These are phyloP conservation scores for Kuraishia molischiana DNA, from an alignment of 805 yeast genomes.

Conservation along the genomic window DNA sequence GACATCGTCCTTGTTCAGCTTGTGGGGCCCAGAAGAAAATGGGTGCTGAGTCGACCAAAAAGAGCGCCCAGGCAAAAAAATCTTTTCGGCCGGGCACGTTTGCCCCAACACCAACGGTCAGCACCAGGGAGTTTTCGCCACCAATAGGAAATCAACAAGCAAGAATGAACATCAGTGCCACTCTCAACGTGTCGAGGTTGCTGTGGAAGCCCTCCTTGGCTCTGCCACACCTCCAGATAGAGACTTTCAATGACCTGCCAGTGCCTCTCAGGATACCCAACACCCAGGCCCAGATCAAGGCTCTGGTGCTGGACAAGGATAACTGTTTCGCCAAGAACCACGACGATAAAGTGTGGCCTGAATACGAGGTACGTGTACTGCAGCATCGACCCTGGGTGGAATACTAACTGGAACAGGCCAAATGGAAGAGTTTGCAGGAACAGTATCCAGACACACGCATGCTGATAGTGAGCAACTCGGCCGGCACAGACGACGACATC, in stretches of 20 bases:
- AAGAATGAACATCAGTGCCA: conserved; percentile 62
- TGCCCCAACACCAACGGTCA: too few relatives aligned
- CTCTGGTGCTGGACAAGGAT: conserved; percentile 86
- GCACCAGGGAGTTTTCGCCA: too few relatives aligned
- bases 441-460: conserved; percentile 54
- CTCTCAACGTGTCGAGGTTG: conserved; percentile 54
- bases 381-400: not conserved
- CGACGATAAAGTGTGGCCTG: conserved; percentile 72
- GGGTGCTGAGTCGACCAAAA: too few relatives aligned
- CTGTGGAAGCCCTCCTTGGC: conserved; percentile 57
- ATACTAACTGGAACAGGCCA: conserved; percentile 10
- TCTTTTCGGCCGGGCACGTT: too few relatives aligned
- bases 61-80: too few relatives aligned
- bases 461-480: conserved; percentile 83
- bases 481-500: conserved; percentile 77
- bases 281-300: conserved; percentile 36
- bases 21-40: too few relatives aligned
- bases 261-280: conserved; percentile 32
- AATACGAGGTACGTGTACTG: conserved; percentile 30
- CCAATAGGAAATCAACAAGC: not conserved
- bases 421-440: conserved; percentile 47
- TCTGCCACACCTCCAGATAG: conserved; percentile 49
- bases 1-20: too few relatives aligned
- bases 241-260: conserved; percentile 50
- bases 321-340: conserved; percentile 88